Evolutionary conservation across 139 green algal genomes (phyloP).

Genomic region (Tetratostichococcus sp.): DNA sequence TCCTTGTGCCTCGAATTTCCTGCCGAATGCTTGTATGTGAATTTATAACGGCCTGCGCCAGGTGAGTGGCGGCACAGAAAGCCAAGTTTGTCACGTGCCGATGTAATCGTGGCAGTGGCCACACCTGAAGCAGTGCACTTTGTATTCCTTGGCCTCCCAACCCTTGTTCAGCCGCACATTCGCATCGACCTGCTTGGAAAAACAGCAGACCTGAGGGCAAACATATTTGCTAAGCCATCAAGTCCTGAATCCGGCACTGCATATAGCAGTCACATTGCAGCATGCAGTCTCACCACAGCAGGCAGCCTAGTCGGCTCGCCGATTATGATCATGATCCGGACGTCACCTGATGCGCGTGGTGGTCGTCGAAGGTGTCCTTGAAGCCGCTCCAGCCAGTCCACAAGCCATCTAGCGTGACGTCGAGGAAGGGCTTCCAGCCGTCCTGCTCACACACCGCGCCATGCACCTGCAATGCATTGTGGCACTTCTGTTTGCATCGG

Average conservation of each 20-base stretch:
- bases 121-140: background rate
- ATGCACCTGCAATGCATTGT: conserved; percentile 30
- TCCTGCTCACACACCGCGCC: conserved; percentile 8
- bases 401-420: conserved; percentile 25
- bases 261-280: no score
- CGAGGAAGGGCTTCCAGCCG: conserved; percentile 34
- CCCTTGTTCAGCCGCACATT: background rate
- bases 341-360: background rate
- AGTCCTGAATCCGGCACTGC: no score
- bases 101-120: background rate
- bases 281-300: no score
- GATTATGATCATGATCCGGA: background rate
- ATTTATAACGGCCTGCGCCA: no score
- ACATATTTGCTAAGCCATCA: no score
- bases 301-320: no score
- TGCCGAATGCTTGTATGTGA: no score
- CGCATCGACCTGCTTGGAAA: background rate
- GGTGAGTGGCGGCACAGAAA: no score
- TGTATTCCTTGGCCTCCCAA: background rate
- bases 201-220: background rate
- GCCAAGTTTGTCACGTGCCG: no score
- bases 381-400: background rate
- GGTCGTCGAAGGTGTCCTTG: background rate
- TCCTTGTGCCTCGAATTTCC: no score
- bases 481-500: no score